phyloP scores from a whole-genome alignment of 2,329 filamentous ascomycete genomes.

The Ascochyta rabiei region DNA sequence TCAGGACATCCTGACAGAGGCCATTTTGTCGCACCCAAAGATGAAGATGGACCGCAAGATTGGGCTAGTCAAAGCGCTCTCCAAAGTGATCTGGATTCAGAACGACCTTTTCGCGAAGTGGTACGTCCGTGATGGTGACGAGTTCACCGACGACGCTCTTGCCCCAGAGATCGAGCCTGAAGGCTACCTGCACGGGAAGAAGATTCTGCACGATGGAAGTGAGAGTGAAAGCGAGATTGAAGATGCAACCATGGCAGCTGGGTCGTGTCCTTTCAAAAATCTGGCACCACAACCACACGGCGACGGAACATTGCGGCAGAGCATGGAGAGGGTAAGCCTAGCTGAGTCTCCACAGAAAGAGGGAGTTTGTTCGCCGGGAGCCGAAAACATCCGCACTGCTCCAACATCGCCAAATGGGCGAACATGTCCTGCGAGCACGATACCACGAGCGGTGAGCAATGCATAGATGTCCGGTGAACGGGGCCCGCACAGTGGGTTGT shows the following conservation, averaged over 20 bases:
- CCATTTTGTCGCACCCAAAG: conserved; percentile 73
- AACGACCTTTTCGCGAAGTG: conserved; percentile 87
- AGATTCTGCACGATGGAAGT: conserved; percentile 36
- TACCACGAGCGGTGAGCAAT: conserved; percentile 24
- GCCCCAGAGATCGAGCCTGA: conserved; percentile 46
- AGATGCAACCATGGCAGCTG: conserved; percentile 27
- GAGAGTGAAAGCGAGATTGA: conserved; percentile 41
- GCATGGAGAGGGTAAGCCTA: conserved; percentile 11
- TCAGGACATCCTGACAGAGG: conserved; percentile 77
- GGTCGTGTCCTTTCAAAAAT: conserved; percentile 41
- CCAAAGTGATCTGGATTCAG: conserved; percentile 86
- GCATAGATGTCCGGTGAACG: conserved; percentile 18
- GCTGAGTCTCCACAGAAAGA: conserved; percentile 19
- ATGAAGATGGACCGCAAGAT: conserved; percentile 72
- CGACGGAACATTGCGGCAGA: conserved; percentile 15
- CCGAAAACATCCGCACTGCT: conserved; percentile 18
- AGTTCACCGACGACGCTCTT: conserved; percentile 56
- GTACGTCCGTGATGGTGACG: conserved; percentile 73
- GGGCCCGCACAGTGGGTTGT: neutral
- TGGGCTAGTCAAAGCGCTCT: conserved; percentile 74
- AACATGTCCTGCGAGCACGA: conserved; percentile 11
- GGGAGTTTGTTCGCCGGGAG: conserved; percentile 14
- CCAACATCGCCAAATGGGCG: conserved; percentile 16
- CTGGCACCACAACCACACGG: conserved; percentile 24
- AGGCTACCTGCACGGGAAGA: conserved; percentile 46